phyloP scores from a whole-genome alignment of 805 yeast genomes.

The Sungouiella blattae region DNA sequence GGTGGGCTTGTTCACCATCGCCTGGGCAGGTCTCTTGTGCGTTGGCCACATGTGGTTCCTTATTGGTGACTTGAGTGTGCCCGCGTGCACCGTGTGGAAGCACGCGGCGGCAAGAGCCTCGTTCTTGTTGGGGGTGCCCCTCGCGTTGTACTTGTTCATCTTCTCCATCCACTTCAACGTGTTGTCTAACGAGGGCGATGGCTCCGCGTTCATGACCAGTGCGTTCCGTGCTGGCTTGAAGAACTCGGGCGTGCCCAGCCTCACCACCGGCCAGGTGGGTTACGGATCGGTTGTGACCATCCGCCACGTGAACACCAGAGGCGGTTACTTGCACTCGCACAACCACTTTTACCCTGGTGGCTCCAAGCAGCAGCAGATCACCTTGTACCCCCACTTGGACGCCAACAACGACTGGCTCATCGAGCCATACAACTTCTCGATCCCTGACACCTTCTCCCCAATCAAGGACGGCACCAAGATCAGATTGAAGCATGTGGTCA shows the following conservation, averaged over 20 bases:
- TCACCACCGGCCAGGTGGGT: constrained; percentile 66
- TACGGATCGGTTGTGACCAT: constrained; percentile 64
- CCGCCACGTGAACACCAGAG: constrained; percentile 67
- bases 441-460: constrained; percentile 58
- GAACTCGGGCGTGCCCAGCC: constrained; percentile 57
- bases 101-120: constrained; percentile 52
- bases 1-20: constrained; percentile 80
- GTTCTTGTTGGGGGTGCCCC: constrained; percentile 57
- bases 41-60: constrained; percentile 64
- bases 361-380: constrained; percentile 80
- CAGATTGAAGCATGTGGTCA: constrained; percentile 56
- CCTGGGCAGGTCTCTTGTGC: constrained; percentile 69
- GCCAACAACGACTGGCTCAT: constrained; percentile 68
- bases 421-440: constrained; percentile 62
- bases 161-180: constrained; percentile 63
- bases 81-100: constrained; percentile 39
- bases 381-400: constrained; percentile 77
- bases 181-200: constrained; percentile 62
- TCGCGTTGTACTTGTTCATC: constrained; percentile 49
- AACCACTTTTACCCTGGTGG: constrained; percentile 68
- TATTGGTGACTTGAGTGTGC: constrained; percentile 63
- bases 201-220: constrained; percentile 66
- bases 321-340: constrained; percentile 86
- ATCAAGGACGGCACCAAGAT: constrained; percentile 67
- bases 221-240: constrained; percentile 64